Percentiles rank a stretch among this genome's conserved stretches.
phyloP scores from a whole-genome alignment of 2,329 filamentous ascomycete genomes.

The Leptographium radiaticola region DNA sequence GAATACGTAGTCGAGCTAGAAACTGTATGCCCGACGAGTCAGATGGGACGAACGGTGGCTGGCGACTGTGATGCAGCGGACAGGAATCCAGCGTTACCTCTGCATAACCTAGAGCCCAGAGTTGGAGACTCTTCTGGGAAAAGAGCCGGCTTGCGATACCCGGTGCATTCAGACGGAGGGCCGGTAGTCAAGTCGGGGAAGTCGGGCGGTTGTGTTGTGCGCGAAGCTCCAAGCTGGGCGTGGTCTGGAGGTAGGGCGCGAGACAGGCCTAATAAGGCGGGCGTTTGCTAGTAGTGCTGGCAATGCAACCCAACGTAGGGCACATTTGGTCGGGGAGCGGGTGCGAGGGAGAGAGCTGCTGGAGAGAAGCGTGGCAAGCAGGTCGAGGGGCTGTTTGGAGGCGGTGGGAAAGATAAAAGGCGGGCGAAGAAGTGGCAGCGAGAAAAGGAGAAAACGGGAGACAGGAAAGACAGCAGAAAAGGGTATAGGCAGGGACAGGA shows the following conservation, averaged over 20 bases:
- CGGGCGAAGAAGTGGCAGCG: background rate
- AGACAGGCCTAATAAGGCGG: background rate
- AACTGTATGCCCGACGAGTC: background rate
- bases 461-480: conserved; percentile 1
- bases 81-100: background rate
- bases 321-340: background rate
- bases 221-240: background rate
- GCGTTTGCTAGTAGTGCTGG: background rate
- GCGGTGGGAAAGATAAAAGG: background rate
- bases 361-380: background rate
- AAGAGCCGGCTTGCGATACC: conserved; percentile 1
- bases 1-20: background rate
- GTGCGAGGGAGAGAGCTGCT: background rate
- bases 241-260: background rate
- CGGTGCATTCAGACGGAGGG: conserved; percentile 5
- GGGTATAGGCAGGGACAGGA: background rate
- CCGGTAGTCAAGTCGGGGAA: background rate
- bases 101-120: conserved; percentile 3
- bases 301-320: background rate
- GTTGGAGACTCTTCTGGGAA: conserved; percentile 1
- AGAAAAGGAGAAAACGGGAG: background rate
- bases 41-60: background rate
- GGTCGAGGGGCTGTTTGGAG: background rate
- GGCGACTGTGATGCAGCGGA: background rate
- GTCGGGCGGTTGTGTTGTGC: too few relatives aligned